A percentile compares a stretch with the other conserved stretches of the same genome.
Evolutionary conservation across 176 grass and related monocot species (phyloP).

Genomic region (Avena eriantha): DNA sequence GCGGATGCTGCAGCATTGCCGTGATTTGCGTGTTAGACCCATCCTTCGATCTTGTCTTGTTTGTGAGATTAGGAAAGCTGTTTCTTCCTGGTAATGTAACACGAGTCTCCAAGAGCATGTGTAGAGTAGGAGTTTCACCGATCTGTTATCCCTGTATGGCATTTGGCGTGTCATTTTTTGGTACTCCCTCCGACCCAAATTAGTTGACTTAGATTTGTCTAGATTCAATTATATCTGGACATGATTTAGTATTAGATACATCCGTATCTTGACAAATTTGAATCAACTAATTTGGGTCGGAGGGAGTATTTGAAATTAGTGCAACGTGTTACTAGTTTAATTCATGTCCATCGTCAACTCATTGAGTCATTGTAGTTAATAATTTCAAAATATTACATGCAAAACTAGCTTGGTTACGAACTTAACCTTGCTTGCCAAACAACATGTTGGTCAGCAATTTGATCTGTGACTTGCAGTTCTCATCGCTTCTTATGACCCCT

Average conservation of each 20-base stretch:
- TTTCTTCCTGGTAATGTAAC: background rate
- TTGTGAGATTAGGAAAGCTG: background rate
- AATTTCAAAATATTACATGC: background rate
- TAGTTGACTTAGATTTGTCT: too few species aligned
- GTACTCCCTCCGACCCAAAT: too few species aligned
- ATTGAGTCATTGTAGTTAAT: background rate
- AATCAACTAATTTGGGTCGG: too few species aligned
- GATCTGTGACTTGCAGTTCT: background rate
- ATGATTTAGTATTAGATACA: too few species aligned
- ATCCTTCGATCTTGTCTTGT: too few species aligned
- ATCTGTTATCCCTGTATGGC: background rate
- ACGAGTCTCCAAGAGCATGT: background rate
- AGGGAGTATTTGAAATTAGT: background rate
- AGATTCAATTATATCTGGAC: too few species aligned
- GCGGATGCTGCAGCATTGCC: too few species aligned
- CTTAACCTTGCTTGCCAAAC: background rate
- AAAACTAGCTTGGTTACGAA: background rate
- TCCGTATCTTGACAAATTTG: too few species aligned
- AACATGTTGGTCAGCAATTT: background rate
- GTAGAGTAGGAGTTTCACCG: background rate
- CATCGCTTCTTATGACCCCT: background rate
- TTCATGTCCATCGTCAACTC: too few species aligned
- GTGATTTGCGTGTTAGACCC: too few species aligned
- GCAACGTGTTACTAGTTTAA: background rate
- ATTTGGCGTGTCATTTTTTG: background rate